Evolutionary conservation across 345 rosid species (phyloP).

Genomic region (Eucalyptus coolabah): DNA sequence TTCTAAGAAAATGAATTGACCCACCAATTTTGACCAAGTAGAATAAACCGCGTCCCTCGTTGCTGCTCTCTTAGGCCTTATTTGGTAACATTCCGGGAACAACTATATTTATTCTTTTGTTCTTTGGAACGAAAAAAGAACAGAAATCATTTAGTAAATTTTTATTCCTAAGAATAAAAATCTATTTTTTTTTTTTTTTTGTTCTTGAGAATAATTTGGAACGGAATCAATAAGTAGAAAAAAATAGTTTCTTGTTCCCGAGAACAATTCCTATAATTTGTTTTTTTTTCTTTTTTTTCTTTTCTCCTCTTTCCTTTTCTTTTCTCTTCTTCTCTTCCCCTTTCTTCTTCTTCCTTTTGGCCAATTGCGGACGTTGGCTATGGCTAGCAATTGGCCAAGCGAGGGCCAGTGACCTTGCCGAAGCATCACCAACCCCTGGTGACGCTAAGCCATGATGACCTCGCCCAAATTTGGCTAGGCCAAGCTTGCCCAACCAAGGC

Average conservation of each 20-base stretch:
- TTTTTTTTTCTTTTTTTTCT: too few relatives aligned
- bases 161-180: too few relatives aligned
- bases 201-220: rapidly evolving
- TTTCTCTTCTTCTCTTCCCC: background rate
- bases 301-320: too few relatives aligned
- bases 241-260: rapidly evolving
- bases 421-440: rapidly evolving
- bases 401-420: rapidly evolving
- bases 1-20: background rate
- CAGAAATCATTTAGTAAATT: rapidly evolving
- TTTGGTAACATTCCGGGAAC: rapidly evolving
- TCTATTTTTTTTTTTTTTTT: too few relatives aligned
- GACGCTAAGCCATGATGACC: too few relatives aligned
- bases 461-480: too few relatives aligned
- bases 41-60: background rate
- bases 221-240: too few relatives aligned
- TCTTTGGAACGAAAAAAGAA: rapidly evolving
- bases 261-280: too few relatives aligned
- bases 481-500: too few relatives aligned
- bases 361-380: rapidly evolving
- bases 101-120: too few relatives aligned
- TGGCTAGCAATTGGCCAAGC: rapidly evolving
- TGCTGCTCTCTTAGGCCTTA: background rate
- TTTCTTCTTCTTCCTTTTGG: background rate
- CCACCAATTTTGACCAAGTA: background rate